phyloP scores from a whole-genome alignment of 23 red algal genomes.

The Gracilaria gracilis region DNA sequence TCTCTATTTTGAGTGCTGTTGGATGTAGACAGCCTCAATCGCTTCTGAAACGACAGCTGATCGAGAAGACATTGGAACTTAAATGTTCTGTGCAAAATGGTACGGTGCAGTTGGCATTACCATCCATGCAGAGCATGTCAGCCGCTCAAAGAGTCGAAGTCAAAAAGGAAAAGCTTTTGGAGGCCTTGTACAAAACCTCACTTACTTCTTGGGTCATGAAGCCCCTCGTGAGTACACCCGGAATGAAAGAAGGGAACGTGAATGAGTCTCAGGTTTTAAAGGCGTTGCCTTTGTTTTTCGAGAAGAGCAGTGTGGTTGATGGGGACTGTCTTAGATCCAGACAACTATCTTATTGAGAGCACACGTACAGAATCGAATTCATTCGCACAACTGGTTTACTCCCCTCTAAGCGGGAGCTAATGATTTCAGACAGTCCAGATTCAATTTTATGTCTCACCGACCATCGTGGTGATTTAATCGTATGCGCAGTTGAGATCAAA shows the following conservation, averaged over 20 bases:
- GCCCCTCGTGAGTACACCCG: background rate
- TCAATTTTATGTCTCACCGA: too few relatives aligned
- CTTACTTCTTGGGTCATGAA: slow-evolving; percentile 30
- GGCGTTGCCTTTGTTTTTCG: background rate
- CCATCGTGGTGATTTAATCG: background rate
- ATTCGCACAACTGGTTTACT: background rate
- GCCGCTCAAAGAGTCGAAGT: background rate
- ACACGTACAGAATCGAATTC: background rate
- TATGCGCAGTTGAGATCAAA: slow-evolving; percentile 1
- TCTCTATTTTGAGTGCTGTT: too few relatives aligned
- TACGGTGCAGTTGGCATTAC: background rate
- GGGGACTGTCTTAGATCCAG: background rate
- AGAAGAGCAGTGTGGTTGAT: background rate
- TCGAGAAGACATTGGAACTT: slow-evolving; percentile 10
- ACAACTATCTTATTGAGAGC: background rate
- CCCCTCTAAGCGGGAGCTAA: too few relatives aligned
- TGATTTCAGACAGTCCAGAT: too few relatives aligned
- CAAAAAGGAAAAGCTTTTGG: background rate
- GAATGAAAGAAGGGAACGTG: background rate
- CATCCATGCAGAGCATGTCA: background rate
- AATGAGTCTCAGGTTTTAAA: background rate
- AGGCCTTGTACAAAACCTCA: background rate
- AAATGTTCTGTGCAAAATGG: too few relatives aligned
- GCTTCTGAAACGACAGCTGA: background rate
- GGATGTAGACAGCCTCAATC: too few relatives aligned